These are phyloP conservation scores for Miscanthus sacchariflorus DNA, from an alignment of 202 grass and related monocot species.

Conservation along the genomic window DNA sequence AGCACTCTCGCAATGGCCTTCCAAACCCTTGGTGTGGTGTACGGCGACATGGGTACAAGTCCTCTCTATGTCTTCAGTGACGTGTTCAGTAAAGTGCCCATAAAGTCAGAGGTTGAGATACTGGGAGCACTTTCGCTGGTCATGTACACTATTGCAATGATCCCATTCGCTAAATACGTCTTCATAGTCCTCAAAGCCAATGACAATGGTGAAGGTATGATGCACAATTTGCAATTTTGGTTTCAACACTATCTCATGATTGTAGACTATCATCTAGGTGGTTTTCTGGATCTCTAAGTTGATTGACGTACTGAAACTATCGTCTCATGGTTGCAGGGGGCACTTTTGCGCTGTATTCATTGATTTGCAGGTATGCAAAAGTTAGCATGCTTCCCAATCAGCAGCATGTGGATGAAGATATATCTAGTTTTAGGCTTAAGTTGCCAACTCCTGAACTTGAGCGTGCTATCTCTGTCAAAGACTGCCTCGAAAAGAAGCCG, in stretches of 20 bases:
- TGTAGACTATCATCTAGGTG: not conserved
- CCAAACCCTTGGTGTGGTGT: slow-evolving; percentile 95
- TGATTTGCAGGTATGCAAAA: slow-evolving; percentile 98
- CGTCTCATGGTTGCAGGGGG: slow-evolving; percentile 66
- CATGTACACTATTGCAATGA: slow-evolving; percentile 91
- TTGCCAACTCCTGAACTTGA: slow-evolving; percentile 89
- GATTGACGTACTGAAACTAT: not conserved
- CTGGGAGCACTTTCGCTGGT: slow-evolving; percentile 91
- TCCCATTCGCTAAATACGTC: slow-evolving; percentile 91
- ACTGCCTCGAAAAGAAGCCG: slow-evolving; percentile 77
- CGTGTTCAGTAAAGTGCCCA: slow-evolving; percentile 96
- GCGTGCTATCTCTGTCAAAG: slow-evolving; percentile 84
- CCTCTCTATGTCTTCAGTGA: slow-evolving; percentile 98
- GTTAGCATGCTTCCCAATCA: slow-evolving; percentile 91
- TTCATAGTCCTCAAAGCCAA: slow-evolving; percentile 98
- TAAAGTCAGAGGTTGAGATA: slow-evolving; percentile 90
- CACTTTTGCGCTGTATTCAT: slow-evolving; percentile 89
- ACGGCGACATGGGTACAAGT: slow-evolving; percentile 97
- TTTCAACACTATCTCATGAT: slow-evolving; percentile 1
- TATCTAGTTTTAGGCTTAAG: slow-evolving; percentile 91
- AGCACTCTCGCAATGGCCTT: slow-evolving; percentile 86
- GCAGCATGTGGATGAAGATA: slow-evolving; percentile 84
- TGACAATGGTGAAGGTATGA: slow-evolving; percentile 90
- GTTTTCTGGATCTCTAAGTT: not conserved
- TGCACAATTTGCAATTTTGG: not conserved